These are phyloP conservation scores for Quercus variabilis DNA, from an alignment of 306 rosid genomes.

Conservation along the genomic window DNA sequence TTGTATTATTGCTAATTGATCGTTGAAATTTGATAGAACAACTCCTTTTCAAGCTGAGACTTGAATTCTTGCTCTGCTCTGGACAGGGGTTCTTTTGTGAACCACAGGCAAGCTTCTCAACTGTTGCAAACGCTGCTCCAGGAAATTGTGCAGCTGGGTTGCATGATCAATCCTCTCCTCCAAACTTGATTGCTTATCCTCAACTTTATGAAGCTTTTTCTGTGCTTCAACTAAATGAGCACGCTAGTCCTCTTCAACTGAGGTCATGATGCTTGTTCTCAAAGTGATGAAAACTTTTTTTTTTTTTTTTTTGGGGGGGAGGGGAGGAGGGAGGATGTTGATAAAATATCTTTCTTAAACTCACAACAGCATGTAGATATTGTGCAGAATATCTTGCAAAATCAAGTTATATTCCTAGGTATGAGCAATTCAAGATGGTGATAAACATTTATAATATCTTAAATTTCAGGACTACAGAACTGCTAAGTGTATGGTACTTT, in stretches of 20 bases:
- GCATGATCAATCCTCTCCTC: conserved; percentile 57
- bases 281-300: conserved; percentile 53
- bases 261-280: conserved; percentile 84
- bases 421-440: neutral
- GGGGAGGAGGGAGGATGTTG: neutral
- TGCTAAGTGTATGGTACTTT: neutral
- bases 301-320: no score
- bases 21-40: conserved; percentile 35
- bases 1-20: conserved; percentile 4
- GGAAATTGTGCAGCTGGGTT: conserved; percentile 46
- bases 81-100: conserved; percentile 74
- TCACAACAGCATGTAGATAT: neutral
- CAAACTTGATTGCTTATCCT: conserved; percentile 48
- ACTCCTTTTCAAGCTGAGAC: conserved; percentile 74
- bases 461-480: neutral
- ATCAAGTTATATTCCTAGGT: neutral
- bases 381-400: neutral
- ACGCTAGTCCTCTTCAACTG: conserved; percentile 72
- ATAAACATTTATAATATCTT: neutral
- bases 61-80: conserved; percentile 82
- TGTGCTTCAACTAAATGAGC: conserved; percentile 54
- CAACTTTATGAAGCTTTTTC: conserved; percentile 57
- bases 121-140: conserved; percentile 74
- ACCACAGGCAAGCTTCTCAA: conserved; percentile 71
- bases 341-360: conserved; percentile 16